These are phyloP conservation scores for Beauveria brongniartii DNA, from an alignment of 2,329 filamentous ascomycete genomes.

Conservation along the genomic window DNA sequence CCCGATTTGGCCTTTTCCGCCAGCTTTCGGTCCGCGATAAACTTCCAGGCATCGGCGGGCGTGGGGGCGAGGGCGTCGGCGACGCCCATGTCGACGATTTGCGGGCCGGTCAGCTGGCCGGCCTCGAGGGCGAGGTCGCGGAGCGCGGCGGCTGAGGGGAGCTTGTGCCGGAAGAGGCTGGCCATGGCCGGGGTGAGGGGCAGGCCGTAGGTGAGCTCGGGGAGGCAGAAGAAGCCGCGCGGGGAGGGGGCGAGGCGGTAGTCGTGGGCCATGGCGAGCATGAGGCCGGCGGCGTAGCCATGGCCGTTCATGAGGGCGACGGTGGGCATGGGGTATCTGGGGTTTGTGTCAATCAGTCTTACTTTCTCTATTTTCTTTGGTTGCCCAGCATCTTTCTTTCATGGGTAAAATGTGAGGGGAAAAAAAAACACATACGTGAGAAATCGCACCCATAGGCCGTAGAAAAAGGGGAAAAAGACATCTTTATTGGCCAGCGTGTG, in stretches of 20 bases:
- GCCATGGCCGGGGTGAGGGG: conserved; percentile 69
- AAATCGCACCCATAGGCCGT: conserved; percentile 56
- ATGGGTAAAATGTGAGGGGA: too few relatives aligned
- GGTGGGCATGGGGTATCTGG: conserved; percentile 68
- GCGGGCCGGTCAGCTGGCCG: conserved; percentile 52
- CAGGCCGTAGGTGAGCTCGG: conserved; percentile 73
- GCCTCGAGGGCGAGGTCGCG: conserved; percentile 66
- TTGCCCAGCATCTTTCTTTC: too few relatives aligned
- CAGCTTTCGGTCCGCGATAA: conserved; percentile 53
- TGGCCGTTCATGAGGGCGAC: conserved; percentile 74
- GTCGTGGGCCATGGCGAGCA: conserved; percentile 75
- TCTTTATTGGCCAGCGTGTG: conserved; percentile 49
- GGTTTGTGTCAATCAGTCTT: too few relatives aligned
- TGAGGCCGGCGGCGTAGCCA: conserved; percentile 73
- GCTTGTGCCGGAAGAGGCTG: conserved; percentile 64
- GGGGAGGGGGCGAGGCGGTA: conserved; percentile 68
- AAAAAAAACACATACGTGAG: conserved; percentile 21
- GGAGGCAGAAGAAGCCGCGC: conserved; percentile 69
- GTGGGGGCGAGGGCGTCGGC: conserved; percentile 54
- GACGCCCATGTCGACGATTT: conserved; percentile 58
- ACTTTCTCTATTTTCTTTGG: too few relatives aligned
- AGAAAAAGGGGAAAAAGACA: conserved; percentile 56
- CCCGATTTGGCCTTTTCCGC: conserved; percentile 53
- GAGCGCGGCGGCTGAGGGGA: conserved; percentile 46
- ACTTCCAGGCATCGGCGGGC: conserved; percentile 50